Percentiles rank a stretch among this genome's conserved stretches.
Evolutionary conservation across 768 basidiomycete species (phyloP).

Genomic region (Mycena kentingensis): DNA sequence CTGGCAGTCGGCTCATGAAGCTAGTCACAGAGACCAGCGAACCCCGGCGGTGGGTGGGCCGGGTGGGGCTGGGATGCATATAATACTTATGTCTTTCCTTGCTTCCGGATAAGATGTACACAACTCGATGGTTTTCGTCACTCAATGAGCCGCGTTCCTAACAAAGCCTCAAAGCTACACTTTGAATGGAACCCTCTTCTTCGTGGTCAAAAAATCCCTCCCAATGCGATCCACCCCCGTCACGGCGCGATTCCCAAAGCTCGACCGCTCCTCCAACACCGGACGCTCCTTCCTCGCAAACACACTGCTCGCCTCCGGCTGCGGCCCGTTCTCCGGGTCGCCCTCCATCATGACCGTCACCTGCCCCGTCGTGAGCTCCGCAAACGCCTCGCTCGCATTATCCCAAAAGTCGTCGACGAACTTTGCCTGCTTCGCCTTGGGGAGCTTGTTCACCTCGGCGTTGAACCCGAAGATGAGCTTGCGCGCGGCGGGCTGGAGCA

Average conservation of each 20-base stretch:
- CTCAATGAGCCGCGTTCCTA: too few relatives aligned
- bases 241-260: neutral
- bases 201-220: neutral
- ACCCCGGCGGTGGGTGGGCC: too few relatives aligned
- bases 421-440: neutral
- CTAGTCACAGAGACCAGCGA: too few relatives aligned
- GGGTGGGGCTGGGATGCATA: too few relatives aligned
- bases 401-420: neutral
- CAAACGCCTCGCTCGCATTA: neutral
- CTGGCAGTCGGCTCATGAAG: too few relatives aligned
- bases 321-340: neutral
- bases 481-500: neutral
- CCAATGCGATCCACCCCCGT: neutral
- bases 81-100: too few relatives aligned
- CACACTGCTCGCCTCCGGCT: conserved; percentile 1
- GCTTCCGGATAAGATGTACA: too few relatives aligned
- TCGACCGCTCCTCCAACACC: neutral
- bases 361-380: neutral
- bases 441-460: neutral
- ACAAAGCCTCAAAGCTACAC: too few relatives aligned
- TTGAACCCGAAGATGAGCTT: neutral
- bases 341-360: conserved; percentile 1
- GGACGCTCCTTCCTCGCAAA: neutral
- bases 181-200: neutral
- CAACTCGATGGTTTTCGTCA: too few relatives aligned